phyloP scores from a whole-genome alignment of 768 basidiomycete genomes.

The Galerina sulciceps region DNA sequence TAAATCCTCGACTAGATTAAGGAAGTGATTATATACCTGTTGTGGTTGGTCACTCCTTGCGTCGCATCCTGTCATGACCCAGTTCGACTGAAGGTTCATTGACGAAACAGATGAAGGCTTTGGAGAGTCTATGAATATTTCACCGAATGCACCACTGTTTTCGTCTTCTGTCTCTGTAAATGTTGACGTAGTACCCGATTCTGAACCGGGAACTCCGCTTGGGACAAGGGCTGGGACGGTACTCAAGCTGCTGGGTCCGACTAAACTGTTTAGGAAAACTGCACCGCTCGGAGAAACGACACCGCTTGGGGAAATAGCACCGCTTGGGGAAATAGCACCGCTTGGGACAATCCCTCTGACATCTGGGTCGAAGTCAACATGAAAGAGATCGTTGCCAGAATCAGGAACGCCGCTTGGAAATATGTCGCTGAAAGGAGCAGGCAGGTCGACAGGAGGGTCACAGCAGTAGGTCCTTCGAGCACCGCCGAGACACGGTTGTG shows the following conservation, averaged over 20 bases:
- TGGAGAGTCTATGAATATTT: conserved; percentile 29
- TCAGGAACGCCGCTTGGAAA: conserved; percentile 20
- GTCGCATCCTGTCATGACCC: conserved; percentile 25
- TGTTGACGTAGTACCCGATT: neutral
- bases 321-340: too few species aligned
- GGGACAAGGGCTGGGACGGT: too few species aligned
- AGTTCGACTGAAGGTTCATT: conserved; percentile 22
- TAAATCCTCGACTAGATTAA: neutral
- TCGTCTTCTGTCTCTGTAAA: neutral
- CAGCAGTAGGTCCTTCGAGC: conserved; percentile 21
- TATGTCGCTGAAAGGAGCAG: conserved; percentile 19
- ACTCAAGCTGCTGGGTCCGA: too few species aligned
- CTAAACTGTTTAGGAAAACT: too few species aligned
- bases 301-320: too few species aligned
- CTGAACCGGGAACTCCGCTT: neutral
- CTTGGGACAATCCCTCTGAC: neutral
- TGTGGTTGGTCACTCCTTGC: conserved; percentile 24
- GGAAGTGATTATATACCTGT: conserved; percentile 1
- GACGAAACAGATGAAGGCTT: conserved; percentile 26
- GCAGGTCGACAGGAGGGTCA: conserved; percentile 14
- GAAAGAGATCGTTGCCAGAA: conserved; percentile 16
- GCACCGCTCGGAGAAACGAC: too few species aligned
- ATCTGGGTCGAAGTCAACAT: conserved; percentile 24
- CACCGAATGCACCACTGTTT: conserved; percentile 13
- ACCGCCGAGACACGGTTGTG: conserved; percentile 15